phyloP scores from a whole-genome alignment of 345 rosid species.

The Cochlearia excelsa region DNA sequence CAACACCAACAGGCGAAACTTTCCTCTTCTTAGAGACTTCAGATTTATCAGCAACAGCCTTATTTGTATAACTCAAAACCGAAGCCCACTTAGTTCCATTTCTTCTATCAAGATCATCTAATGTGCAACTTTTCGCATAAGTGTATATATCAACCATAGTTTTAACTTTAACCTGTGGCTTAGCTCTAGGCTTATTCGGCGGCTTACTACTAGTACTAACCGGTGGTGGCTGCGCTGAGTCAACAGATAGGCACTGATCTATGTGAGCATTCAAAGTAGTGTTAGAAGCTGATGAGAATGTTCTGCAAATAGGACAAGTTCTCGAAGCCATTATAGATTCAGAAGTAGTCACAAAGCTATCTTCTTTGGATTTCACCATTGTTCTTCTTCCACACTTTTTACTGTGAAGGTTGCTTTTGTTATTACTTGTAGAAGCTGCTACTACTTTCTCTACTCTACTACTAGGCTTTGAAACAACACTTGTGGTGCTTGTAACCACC shows the following conservation, averaged over 20 bases:
- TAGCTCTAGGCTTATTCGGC: constrained; percentile 61
- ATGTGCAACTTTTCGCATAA: constrained; percentile 61
- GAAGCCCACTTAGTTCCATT: constrained; percentile 53
- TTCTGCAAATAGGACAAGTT: constrained; percentile 98
- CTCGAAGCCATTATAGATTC: constrained; percentile 53
- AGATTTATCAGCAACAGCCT: constrained; percentile 37
- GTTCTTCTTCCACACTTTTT: constrained; percentile 68
- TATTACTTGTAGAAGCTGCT: constrained; percentile 36
- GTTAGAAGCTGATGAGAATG: constrained; percentile 91
- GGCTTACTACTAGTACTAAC: constrained; percentile 43
- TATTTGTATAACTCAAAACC: constrained; percentile 41
- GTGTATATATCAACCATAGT: constrained; percentile 79
- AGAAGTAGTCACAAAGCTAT: constrained; percentile 43
- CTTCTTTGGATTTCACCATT: constrained; percentile 67
- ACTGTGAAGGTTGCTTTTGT: constrained; percentile 28
- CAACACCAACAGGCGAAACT: constrained; percentile 46
- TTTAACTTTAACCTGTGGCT: constrained; percentile 62
- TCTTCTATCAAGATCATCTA: constrained; percentile 89
- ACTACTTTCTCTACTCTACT: constrained; percentile 38
- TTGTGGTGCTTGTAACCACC: constrained; percentile 50
- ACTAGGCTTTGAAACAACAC: constrained; percentile 49
- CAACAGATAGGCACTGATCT: constrained; percentile 89
- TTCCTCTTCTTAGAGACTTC: constrained; percentile 47
- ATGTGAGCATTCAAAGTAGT: constrained; percentile 99
- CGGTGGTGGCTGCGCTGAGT: constrained; percentile 45